These are phyloP conservation scores for Lentinula novae-zelandiae DNA, from an alignment of 1,284 basidiomycete genomes.

Conservation along the genomic window DNA sequence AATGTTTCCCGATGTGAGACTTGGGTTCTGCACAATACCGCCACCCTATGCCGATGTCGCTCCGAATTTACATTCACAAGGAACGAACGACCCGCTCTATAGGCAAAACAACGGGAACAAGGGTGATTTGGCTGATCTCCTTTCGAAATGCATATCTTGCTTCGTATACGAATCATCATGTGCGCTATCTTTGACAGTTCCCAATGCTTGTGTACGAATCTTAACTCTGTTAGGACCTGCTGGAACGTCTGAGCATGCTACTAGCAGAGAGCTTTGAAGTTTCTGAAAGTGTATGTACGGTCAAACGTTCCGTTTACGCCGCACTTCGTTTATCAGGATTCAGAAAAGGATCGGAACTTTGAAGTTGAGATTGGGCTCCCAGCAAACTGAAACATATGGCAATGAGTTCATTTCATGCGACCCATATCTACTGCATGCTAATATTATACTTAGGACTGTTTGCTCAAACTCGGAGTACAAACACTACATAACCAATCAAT, in stretches of 20 bases:
- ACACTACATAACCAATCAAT: too few relatives aligned
- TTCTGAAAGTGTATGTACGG: neutral
- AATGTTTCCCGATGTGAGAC: neutral
- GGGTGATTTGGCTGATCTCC: neutral
- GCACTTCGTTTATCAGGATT: too few relatives aligned
- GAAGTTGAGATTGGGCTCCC: too few relatives aligned
- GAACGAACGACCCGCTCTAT: neutral
- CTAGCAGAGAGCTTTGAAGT: neutral
- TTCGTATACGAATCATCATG: neutral
- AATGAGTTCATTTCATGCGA: too few relatives aligned
- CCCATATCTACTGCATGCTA: too few relatives aligned
- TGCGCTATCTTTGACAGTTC: neutral
- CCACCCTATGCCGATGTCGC: neutral
- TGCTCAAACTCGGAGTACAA: too few relatives aligned
- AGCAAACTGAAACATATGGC: too few relatives aligned
- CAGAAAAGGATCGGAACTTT: too few relatives aligned
- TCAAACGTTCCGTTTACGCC: too few relatives aligned
- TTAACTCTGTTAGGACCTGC: neutral
- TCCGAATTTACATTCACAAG: neutral
- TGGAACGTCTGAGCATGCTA: neutral
- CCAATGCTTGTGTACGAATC: neutral
- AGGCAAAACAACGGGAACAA: neutral
- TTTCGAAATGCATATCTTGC: too few relatives aligned
- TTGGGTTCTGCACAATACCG: neutral
- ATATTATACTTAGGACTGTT: too few relatives aligned